Evolutionary conservation across 768 basidiomycete species (phyloP).

Genomic region (Lentinula sp.): DNA sequence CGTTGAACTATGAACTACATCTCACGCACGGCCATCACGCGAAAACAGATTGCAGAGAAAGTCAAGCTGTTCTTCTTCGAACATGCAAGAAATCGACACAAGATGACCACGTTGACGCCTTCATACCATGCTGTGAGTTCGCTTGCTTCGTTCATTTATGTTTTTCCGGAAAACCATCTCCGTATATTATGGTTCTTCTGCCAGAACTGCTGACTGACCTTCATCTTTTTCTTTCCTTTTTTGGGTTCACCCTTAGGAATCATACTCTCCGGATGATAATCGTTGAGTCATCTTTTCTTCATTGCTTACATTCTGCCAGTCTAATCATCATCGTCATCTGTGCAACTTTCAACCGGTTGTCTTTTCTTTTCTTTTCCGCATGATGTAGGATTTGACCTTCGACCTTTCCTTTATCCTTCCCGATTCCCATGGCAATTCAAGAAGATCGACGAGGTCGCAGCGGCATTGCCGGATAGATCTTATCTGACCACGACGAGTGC

Average conservation of each 20-base stretch:
- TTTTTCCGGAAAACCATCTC: background rate
- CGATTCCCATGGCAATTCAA: constrained; percentile 96
- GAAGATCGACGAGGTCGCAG: constrained; percentile 88
- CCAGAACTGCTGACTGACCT: constrained; percentile 1
- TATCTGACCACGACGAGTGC: constrained; percentile 16
- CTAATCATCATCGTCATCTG: constrained; percentile 9
- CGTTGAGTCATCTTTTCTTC: constrained; percentile 40
- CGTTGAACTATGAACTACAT: background rate
- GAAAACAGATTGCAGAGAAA: constrained; percentile 82
- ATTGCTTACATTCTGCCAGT: background rate
- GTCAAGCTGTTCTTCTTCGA: constrained; percentile 98
- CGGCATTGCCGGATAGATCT: constrained; percentile 67
- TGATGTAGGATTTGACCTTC: constrained; percentile 78
- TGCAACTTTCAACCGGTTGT: background rate
- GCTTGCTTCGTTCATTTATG: too few relatives aligned
- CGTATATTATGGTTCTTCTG: background rate
- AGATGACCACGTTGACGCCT: constrained; percentile 96
- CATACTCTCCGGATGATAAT: constrained; percentile 96
- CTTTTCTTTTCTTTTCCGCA: background rate
- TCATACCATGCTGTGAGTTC: constrained; percentile 80
- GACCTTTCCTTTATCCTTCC: constrained; percentile 94
- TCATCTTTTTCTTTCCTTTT: background rate
- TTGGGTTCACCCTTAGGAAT: constrained; percentile 50
- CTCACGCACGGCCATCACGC: background rate
- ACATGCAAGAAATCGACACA: constrained; percentile 93